These are phyloP conservation scores for Rubroshorea leprosula DNA, from an alignment of 345 rosid species.

Conservation along the genomic window DNA sequence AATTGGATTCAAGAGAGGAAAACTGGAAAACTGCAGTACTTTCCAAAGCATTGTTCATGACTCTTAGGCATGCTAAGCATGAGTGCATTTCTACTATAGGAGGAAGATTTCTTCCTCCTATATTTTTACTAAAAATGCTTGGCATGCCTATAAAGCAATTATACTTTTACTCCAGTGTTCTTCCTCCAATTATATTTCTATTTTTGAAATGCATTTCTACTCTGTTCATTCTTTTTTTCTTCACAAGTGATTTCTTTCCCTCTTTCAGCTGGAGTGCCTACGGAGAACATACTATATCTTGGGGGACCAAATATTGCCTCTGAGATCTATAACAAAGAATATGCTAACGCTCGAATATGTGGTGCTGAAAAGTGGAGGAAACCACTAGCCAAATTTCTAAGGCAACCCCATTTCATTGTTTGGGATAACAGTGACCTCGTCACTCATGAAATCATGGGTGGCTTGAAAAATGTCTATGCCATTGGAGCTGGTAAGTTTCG, in stretches of 20 bases:
- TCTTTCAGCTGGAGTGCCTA: conserved; percentile 54
- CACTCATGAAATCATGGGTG: conserved; percentile 88
- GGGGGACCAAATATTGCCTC: conserved; percentile 86
- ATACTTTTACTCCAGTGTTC: too few relatives aligned
- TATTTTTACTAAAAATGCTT: too few relatives aligned
- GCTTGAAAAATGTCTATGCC: conserved; percentile 81
- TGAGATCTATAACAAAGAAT: conserved; percentile 71
- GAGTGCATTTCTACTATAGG: too few relatives aligned
- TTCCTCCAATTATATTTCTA: too few relatives aligned
- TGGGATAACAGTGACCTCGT: conserved; percentile 85
- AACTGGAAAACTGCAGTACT: too few relatives aligned
- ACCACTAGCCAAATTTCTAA: conserved; percentile 58
- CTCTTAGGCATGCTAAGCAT: too few relatives aligned
- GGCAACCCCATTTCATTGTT: conserved; percentile 70
- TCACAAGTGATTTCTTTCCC: background rate
- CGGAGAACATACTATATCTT: conserved; percentile 67
- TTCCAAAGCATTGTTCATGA: too few relatives aligned
- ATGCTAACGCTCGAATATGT: conserved; percentile 79
- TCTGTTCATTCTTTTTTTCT: background rate
- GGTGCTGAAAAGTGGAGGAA: conserved; percentile 79
- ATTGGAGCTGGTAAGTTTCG: conserved; percentile 88
- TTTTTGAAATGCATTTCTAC: too few relatives aligned
- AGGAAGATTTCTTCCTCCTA: too few relatives aligned
- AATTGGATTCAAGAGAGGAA: too few relatives aligned
- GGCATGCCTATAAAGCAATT: too few relatives aligned